phyloP scores from a whole-genome alignment of 768 basidiomycete genomes.

The Suillus lakei region DNA sequence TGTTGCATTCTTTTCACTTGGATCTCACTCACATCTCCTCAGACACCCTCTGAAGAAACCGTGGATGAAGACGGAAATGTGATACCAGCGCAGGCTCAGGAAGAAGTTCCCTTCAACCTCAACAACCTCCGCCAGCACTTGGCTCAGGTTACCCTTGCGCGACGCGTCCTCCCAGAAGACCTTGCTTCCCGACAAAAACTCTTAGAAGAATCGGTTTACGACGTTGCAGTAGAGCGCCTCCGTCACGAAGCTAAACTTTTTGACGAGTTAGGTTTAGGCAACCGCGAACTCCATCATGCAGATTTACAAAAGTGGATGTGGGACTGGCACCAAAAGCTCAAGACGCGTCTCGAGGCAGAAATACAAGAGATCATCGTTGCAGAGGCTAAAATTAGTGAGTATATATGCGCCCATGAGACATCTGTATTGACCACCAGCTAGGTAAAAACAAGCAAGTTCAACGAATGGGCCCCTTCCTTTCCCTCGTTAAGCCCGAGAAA shows the following conservation, averaged over 20 bases:
- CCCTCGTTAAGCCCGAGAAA: slow-evolving; percentile 74
- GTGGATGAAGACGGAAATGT: slow-evolving; percentile 25
- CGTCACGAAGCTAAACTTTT: slow-evolving; percentile 65
- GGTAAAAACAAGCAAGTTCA: slow-evolving; percentile 11
- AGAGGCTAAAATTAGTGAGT: slow-evolving; percentile 38
- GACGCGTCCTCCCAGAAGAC: slow-evolving; percentile 68
- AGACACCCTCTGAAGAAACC: slow-evolving; percentile 26
- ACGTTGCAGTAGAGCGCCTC: slow-evolving; percentile 75
- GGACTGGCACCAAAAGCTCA: slow-evolving; percentile 77
- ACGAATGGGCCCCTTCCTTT: slow-evolving; percentile 70
- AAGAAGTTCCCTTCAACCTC: slow-evolving; percentile 76
- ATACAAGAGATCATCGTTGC: slow-evolving; percentile 48
- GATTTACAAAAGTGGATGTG: slow-evolving; percentile 83
- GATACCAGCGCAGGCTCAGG: slow-evolving; percentile 22
- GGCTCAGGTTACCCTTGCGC: slow-evolving; percentile 61
- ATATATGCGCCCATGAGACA: neutral
- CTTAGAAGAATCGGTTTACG: slow-evolving; percentile 85
- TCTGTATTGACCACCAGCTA: neutral
- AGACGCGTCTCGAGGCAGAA: slow-evolving; percentile 52
- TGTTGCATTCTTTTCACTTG: neutral
- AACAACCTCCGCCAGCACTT: slow-evolving; percentile 73
- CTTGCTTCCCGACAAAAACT: slow-evolving; percentile 76
- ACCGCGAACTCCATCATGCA: slow-evolving; percentile 46
- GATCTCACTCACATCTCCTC: neutral
- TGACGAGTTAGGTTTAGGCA: slow-evolving; percentile 58